phyloP scores from a whole-genome alignment of 2,329 filamentous ascomycete species.

The Aspergillus unguis region DNA sequence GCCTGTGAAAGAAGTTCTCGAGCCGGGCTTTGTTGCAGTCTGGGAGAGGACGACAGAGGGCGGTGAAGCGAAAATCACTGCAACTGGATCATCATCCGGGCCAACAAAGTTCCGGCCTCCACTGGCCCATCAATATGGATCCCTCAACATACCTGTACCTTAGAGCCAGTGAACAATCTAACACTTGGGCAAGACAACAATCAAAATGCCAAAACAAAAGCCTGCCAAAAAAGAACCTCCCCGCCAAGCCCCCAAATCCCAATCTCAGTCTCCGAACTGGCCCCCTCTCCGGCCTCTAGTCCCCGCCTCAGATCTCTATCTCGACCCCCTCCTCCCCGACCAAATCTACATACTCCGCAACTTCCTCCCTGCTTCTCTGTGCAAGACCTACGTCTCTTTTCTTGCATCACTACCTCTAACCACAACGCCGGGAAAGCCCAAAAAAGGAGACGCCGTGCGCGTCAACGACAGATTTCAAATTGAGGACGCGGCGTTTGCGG shows the following conservation, averaged over 20 bases:
- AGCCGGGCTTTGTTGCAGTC: slow-evolving; percentile 8
- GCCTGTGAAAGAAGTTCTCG: slow-evolving; percentile 14
- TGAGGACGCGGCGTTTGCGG: slow-evolving; percentile 70
- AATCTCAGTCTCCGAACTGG: slow-evolving; percentile 57
- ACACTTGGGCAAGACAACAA: not conserved
- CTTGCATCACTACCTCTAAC: slow-evolving; percentile 66
- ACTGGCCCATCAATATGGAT: too few species aligned
- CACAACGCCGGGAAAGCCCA: slow-evolving; percentile 75
- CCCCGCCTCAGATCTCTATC: slow-evolving; percentile 61
- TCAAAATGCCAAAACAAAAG: slow-evolving; percentile 25
- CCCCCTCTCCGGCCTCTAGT: slow-evolving; percentile 67
- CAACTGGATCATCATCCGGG: not conserved
- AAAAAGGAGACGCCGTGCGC: slow-evolving; percentile 73
- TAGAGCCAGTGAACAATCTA: not conserved
- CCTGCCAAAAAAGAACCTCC: slow-evolving; percentile 13
- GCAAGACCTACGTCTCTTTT: slow-evolving; percentile 72
- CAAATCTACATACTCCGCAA: slow-evolving; percentile 72
- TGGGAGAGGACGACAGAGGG: slow-evolving; percentile 15
- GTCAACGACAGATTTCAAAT: slow-evolving; percentile 90
- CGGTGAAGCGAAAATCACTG: slow-evolving; percentile 12
- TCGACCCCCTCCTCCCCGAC: slow-evolving; percentile 56
- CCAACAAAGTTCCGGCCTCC: slow-evolving; percentile 2
- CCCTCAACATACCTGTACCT: too few species aligned
- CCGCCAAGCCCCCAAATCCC: slow-evolving; percentile 12
- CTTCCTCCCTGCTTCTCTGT: slow-evolving; percentile 72